Conservation (phyloP, 208 protist species). For the Lotmaria passim region DNA sequence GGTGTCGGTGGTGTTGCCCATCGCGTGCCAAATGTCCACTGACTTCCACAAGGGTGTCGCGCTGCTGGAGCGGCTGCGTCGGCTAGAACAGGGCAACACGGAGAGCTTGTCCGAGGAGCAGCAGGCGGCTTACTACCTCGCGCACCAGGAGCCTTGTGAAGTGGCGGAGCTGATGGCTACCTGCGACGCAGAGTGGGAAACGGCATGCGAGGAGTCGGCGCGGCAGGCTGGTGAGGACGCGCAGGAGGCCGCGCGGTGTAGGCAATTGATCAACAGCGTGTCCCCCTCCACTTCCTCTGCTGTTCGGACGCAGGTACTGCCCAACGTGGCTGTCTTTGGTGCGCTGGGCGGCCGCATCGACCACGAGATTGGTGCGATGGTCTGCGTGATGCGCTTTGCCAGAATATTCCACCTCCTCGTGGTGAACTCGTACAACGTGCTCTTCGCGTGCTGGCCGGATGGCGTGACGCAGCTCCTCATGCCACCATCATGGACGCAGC, state of each 20-base stretch:
- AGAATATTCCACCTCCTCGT: slow-evolving; percentile 43
- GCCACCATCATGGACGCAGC: slow-evolving; percentile 14
- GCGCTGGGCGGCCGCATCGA: slow-evolving; percentile 80
- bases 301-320: slow-evolving; percentile 45
- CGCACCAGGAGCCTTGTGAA: not conserved
- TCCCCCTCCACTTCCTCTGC: not conserved
- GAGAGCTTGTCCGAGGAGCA: not conserved
- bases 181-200: slow-evolving; percentile 3
- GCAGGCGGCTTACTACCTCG: slow-evolving; percentile 5
- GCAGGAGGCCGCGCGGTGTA: slow-evolving; percentile 19
- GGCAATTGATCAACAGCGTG: slow-evolving; percentile 3
- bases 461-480: slow-evolving; percentile 58
- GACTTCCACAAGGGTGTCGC: slow-evolving; percentile 77
- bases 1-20: slow-evolving; percentile 48
- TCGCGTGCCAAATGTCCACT: slow-evolving; percentile 80
- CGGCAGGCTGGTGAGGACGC: slow-evolving; percentile 14
- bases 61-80: slow-evolving; percentile 44
- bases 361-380: slow-evolving; percentile 68
- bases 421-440: slow-evolving; percentile 56
- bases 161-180: slow-evolving; percentile 4
- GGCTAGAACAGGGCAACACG: slow-evolving; percentile 21
- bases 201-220: slow-evolving; percentile 8
- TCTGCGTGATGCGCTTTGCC: slow-evolving; percentile 36
- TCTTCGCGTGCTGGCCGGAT: slow-evolving; percentile 75
- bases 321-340: slow-evolving; percentile 62